These are phyloP conservation scores for Microbotryum lychnidis-dioicae DNA, from an alignment of 1,284 basidiomycete genomes.

Conservation along the genomic window DNA sequence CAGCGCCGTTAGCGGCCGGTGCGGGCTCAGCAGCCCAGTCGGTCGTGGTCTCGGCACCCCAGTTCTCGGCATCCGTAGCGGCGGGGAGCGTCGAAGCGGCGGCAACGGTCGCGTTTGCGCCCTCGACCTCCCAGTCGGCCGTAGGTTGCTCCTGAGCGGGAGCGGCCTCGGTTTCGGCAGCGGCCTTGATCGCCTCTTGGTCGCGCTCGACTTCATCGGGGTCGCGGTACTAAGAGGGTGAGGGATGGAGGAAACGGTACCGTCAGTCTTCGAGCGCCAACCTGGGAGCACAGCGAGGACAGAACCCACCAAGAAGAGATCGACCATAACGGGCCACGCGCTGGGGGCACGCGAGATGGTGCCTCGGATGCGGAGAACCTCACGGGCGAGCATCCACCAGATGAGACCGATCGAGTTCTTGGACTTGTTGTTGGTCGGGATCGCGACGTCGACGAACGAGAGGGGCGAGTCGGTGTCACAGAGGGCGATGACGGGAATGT, in stretches of 20 bases:
- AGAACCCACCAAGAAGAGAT: conserved; percentile 77
- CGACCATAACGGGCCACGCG: conserved; percentile 96
- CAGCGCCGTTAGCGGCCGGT: conserved; percentile 38
- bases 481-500: conserved; percentile 98
- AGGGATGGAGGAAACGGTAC: background rate
- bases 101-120: conserved; percentile 39
- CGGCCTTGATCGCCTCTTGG: conserved; percentile 79
- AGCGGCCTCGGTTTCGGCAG: conserved; percentile 43
- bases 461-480: conserved; percentile 97
- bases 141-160: conserved; percentile 48
- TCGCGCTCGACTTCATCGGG: conserved; percentile 98
- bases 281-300: background rate
- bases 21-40: conserved; percentile 81
- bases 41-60: conserved; percentile 45
- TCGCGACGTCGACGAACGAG: conserved; percentile 94
- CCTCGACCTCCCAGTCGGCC: conserved; percentile 37
- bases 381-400: conserved; percentile 98
- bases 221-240: conserved; percentile 68
- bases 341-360: conserved; percentile 80
- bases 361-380: conserved; percentile 91
- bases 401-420: conserved; percentile 93
- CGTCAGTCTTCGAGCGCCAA: no score
- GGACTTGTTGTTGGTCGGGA: conserved; percentile 99
- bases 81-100: conserved; percentile 35
- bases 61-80: conserved; percentile 40